These are phyloP conservation scores for Aspergillus pseudotamarii DNA, from an alignment of 2,329 filamentous ascomycete genomes.

Conservation along the genomic window DNA sequence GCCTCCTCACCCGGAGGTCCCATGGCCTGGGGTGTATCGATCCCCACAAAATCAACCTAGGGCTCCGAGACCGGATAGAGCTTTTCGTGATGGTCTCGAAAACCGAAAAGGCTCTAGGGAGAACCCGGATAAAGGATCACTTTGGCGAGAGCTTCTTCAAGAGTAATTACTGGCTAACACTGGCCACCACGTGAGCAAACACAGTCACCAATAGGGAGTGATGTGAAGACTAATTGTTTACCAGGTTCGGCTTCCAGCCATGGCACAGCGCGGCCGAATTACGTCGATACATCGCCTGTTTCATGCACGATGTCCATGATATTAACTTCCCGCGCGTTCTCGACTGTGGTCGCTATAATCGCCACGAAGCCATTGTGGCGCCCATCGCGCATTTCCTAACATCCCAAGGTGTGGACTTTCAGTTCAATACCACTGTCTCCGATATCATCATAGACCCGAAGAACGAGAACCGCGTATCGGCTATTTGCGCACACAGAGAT, in stretches of 20 bases:
- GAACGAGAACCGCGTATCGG: conserved; percentile 25
- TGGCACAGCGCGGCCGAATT: conserved; percentile 35
- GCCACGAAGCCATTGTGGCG: conserved; percentile 28
- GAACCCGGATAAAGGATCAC: conserved; percentile 20
- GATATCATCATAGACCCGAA: conserved; percentile 27
- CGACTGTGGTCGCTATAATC: conserved; percentile 28
- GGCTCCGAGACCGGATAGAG: conserved; percentile 22
- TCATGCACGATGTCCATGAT: conserved; percentile 24
- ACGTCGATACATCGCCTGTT: conserved; percentile 26
- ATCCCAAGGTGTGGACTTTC: conserved; percentile 30
- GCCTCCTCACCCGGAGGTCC: conserved; percentile 16
- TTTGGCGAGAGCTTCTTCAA: conserved; percentile 25
- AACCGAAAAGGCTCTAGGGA: conserved; percentile 19
- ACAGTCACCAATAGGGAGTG: neutral
- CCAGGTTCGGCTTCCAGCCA: conserved; percentile 31
- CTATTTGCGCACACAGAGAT: conserved; percentile 25
- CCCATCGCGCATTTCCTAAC: conserved; percentile 29
- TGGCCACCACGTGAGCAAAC: conserved; percentile 25
- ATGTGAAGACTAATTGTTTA: neutral
- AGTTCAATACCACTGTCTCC: conserved; percentile 27
- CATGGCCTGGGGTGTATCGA: conserved; percentile 11
- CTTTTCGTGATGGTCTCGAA: conserved; percentile 21
- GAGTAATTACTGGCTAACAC: conserved; percentile 30
- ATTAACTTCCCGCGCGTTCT: conserved; percentile 21
- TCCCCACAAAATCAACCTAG: conserved; percentile 12